Evolutionary conservation across 140 eudicot genomes (phyloP).

Genomic region (Senecio squalidus): DNA sequence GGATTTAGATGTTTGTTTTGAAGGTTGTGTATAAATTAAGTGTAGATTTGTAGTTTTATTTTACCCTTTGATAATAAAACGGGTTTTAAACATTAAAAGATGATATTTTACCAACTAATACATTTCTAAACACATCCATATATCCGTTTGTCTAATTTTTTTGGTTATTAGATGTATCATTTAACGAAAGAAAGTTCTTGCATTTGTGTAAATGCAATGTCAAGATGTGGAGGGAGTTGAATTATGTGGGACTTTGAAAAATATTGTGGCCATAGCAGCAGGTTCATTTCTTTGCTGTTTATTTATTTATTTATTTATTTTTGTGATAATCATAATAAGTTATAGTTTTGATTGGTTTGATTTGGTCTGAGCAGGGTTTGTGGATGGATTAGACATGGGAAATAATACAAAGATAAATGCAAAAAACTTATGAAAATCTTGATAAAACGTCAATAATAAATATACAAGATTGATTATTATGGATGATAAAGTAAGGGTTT

Average conservation of each 20-base stretch:
- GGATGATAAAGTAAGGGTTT: too few relatives aligned
- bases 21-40: neutral
- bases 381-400: conserved; percentile 97
- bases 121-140: neutral
- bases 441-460: neutral
- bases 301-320: neutral
- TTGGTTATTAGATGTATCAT: neutral
- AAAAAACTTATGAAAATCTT: conserved; percentile 1
- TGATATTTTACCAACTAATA: too few relatives aligned
- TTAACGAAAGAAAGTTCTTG: neutral
- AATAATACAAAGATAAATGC: conserved; percentile 80
- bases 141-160: neutral
- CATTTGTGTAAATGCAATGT: conserved; percentile 40
- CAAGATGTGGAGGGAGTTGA: conserved; percentile 99
- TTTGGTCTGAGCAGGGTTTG: conserved; percentile 51
- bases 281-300: conserved; percentile 45
- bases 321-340: neutral
- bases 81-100: too few relatives aligned
- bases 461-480: neutral
- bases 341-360: conserved; percentile 1
- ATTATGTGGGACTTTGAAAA: conserved; percentile 93
- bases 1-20: neutral
- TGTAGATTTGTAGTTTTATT: neutral
- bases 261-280: conserved; percentile 96
- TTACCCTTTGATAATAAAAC: neutral